Base-by-base conservation (phyloP, 805 yeast genomes). In the Starmerella gropengiesseri region DNA sequence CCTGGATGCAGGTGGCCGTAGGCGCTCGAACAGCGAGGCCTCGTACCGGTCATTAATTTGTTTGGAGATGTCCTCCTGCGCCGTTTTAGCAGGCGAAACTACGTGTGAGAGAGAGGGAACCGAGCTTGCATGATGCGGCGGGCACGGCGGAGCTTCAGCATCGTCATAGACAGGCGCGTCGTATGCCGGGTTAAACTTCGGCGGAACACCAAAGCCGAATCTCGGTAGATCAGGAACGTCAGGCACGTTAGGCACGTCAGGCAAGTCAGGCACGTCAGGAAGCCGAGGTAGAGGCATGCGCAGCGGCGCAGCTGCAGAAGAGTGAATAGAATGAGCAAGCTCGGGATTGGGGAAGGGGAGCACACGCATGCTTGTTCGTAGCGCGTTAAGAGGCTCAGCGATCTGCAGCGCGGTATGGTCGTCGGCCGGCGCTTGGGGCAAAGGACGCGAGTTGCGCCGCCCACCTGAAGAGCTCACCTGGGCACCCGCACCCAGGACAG, bases 31-130 rank as follows among this genome's bases (percentile, higher is more conserved):
- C 37, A 61, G 49, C 5, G 64, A 59, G 27, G 58, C 64, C 13
- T 60, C 60, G 40, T 60, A 62, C 25, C 64, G 59, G 30, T 55
- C 62, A 37, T 62, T 62, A 46, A 62, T 57, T 43, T 60, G 60
- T 31, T 54, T 31, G 16, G 43, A 42, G 35, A 53, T 50, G 33
- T 50, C 54, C 8, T 50, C 55, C 34, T 53, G 55, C 21, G 48
- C 47, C 6, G 31, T 19, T 5, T 9, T 4, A 6, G 20, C 31
- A 5, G 31, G 43, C 14, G 17, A 11, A 20, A n/a, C n/a, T n/a
- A 18, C 13, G 23, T 19, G 31, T 16, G 22, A 26, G 22, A 34
- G 21, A 16, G 34, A 17, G 23, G 32, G 36, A 14, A 21, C 36
- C 6, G 41, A 38, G n/a, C 17, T 20, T 19, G 33, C 33, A 19